Percentiles rank a stretch among this genome's conserved stretches.
phyloP scores from a whole-genome alignment of 2,329 filamentous ascomycete species.

The Fusarium concolor region DNA sequence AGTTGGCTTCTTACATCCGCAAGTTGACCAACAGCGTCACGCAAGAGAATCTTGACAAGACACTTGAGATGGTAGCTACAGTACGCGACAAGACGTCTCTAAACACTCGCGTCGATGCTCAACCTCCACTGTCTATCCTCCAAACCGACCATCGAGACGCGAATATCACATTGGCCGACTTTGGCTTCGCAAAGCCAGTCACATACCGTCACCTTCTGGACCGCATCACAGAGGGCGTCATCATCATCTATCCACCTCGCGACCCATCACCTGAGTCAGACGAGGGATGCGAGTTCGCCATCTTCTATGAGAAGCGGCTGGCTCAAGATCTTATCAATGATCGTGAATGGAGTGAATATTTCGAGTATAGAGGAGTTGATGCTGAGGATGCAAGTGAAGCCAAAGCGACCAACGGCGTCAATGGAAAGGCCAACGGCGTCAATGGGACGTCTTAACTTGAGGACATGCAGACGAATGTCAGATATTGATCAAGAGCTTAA shows the following conservation, averaged over 20 bases:
- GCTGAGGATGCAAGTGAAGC: conserved; percentile 11
- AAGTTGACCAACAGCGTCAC: conserved; percentile 52
- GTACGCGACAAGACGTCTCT: conserved; percentile 53
- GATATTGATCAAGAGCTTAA: not conserved
- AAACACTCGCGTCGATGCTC: conserved; percentile 49
- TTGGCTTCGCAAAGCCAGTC: conserved; percentile 52
- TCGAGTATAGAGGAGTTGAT: conserved; percentile 54
- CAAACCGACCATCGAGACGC: conserved; percentile 53
- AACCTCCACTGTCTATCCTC: conserved; percentile 52
- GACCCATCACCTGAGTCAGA: conserved; percentile 44
- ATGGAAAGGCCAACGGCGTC: not conserved
- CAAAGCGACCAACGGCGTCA: not conserved
- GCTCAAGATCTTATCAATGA: conserved; percentile 50
- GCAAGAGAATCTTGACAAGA: conserved; percentile 46
- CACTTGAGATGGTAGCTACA: conserved; percentile 49
- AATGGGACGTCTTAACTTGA: not conserved
- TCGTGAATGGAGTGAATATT: conserved; percentile 51
- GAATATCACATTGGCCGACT: conserved; percentile 47
- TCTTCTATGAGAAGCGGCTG: conserved; percentile 52
- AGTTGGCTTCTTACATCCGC: conserved; percentile 53
- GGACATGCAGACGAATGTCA: not conserved
- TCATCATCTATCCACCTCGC: conserved; percentile 50
- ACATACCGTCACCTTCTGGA: conserved; percentile 51
- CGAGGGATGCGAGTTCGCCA: conserved; percentile 52
- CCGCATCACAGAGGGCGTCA: conserved; percentile 45